Base-by-base conservation (phyloP, 768 basidiomycete species). In the Mycena rosella region DNA sequence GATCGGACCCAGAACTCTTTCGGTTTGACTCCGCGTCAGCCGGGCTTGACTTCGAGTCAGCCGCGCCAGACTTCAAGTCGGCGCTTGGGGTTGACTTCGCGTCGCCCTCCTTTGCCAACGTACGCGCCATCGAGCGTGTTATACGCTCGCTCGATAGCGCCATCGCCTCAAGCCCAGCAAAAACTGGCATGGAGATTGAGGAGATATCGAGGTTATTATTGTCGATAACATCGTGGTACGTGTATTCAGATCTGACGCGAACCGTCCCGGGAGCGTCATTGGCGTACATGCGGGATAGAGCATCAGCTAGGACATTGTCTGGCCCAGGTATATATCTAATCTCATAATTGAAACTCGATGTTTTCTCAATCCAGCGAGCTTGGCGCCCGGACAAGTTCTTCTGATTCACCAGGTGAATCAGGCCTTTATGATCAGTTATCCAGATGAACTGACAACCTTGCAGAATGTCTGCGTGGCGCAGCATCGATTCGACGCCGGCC, bases 201-300 rank as follows among this genome's bases (percentile, higher is more conserved):
- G 38, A 5, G 14, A 40, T 40, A 15, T 40, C 14, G 17, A 40
- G 38, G 38, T 6, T 9, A 14, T 40, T 15, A 40, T 40, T 40
- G 38, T 40, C 32, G 36, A 52, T 34, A 11, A 52, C 51, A 52
- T 52, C 51, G 30, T 52, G 51, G 29, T 52, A 52, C 29, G 51
- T 52, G 51, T 52, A 52, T 52, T 52, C 30, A 9, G 27, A 29
- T 29, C 51, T 27, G 7, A 27, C 51, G 4, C 51, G 17, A 3
- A 52, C 51, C 26, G 51, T 52, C 24, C 51, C 51, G 13, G 51
- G 27, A 13, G 51, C 51, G 27, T 52, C 51, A 22, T 52, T 52
- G 27, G 51, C 29, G 24, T 52, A 52, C 38, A 40, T 40, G 8
- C 38, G 38, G 15, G 38, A 40, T 18, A 40, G 15, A 14, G 38